These are phyloP conservation scores for Yamadazyma diospyri DNA, from an alignment of 1,139 yeast species.

Conservation along the genomic window DNA sequence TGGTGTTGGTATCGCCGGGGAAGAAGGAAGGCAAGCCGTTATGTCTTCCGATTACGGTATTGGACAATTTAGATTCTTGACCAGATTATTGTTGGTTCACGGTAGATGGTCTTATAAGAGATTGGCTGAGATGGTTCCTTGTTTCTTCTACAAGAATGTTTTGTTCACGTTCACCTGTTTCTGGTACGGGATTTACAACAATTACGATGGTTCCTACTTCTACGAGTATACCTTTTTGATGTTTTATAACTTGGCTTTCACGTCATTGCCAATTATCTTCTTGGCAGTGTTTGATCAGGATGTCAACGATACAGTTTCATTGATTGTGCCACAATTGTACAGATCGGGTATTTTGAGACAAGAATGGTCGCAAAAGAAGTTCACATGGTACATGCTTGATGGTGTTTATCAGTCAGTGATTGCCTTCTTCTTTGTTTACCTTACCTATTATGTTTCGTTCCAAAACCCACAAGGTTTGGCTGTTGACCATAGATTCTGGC, in stretches of 20 bases:
- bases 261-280: conserved; percentile 59
- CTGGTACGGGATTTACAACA: conserved; percentile 57
- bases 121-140: conserved; percentile 62
- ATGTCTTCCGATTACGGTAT: conserved; percentile 68
- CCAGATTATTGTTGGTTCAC: conserved; percentile 54
- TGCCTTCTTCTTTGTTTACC: conserved; percentile 54
- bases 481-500: conserved; percentile 57
- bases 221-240: conserved; percentile 61
- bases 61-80: conserved; percentile 57
- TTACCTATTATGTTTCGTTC: conserved; percentile 43
- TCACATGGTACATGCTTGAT: conserved; percentile 55
- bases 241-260: conserved; percentile 64
- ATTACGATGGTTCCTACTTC: conserved; percentile 60
- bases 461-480: conserved; percentile 47
- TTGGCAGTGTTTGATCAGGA: conserved; percentile 62
- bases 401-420: conserved; percentile 57
- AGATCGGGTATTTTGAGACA: conserved; percentile 49
- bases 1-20: conserved; percentile 68
- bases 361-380: conserved; percentile 53
- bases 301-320: conserved; percentile 54
- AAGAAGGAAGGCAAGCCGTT: conserved; percentile 66
- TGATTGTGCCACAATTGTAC: conserved; percentile 58
- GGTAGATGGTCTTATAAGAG: conserved; percentile 66
- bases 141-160: conserved; percentile 61
- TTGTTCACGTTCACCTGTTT: conserved; percentile 58